Percentiles rank a stretch among this genome's conserved stretches.
These are phyloP conservation scores for Psilocybe mexicana DNA, from an alignment of 1,284 basidiomycete species.

Conservation along the genomic window DNA sequence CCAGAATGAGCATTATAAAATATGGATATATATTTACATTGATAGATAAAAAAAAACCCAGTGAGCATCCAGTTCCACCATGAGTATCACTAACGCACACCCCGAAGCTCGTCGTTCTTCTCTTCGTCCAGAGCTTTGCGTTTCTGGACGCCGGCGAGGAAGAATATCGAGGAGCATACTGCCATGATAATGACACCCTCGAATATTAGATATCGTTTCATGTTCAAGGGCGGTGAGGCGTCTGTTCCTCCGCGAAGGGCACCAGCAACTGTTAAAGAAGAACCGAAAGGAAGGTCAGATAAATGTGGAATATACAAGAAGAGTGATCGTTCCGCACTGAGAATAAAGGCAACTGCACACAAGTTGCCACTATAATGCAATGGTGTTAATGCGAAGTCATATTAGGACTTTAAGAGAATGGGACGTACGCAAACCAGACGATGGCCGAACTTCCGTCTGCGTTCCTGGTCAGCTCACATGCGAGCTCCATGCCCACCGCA, in stretches of 20 bases:
- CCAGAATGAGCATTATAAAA: too few relatives aligned
- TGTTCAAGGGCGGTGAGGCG: slow-evolving; percentile 68
- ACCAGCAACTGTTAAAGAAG: slow-evolving; percentile 46
- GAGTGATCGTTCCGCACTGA: slow-evolving; percentile 44
- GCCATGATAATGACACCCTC: slow-evolving; percentile 50
- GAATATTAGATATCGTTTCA: slow-evolving; percentile 65
- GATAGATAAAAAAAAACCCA: too few relatives aligned
- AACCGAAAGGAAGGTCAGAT: not conserved
- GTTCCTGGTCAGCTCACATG: slow-evolving; percentile 74
- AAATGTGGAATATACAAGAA: not conserved
- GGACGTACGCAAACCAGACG: slow-evolving; percentile 66
- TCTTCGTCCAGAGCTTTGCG: slow-evolving; percentile 61
- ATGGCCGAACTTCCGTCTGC: slow-evolving; percentile 74
- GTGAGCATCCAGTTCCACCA: too few relatives aligned
- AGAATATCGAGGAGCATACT: slow-evolving; percentile 41
- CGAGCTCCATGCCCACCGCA: slow-evolving; percentile 74
- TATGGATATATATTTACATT: too few relatives aligned
- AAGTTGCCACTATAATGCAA: slow-evolving; percentile 55
- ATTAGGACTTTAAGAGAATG: not conserved
- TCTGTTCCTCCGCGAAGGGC: slow-evolving; percentile 60
- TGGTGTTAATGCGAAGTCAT: slow-evolving; percentile 2
- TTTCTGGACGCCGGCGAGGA: slow-evolving; percentile 57
- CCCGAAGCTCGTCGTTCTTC: slow-evolving; percentile 29
- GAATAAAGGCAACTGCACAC: slow-evolving; percentile 61
- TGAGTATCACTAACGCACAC: not conserved